phyloP scores from a whole-genome alignment of 805 yeast genomes.

The Kuraishia ogatae region DNA sequence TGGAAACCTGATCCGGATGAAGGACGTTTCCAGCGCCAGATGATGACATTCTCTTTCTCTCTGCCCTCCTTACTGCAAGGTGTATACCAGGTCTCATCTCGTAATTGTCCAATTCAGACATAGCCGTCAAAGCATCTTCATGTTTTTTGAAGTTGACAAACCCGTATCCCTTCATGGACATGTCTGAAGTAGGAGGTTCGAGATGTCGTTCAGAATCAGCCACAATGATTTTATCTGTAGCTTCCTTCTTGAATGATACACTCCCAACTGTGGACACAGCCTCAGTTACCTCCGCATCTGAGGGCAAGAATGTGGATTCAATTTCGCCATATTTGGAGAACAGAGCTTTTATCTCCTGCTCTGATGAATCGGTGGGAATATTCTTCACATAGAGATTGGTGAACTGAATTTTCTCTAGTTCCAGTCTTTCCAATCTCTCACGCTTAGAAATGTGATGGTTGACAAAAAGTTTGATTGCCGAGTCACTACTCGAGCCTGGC shows the following conservation, averaged over 20 bases:
- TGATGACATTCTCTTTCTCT: conserved; percentile 18
- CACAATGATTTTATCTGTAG: background rate
- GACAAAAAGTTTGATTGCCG: conserved; percentile 33
- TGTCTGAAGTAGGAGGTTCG: conserved; percentile 2
- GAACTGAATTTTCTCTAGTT: conserved; percentile 36
- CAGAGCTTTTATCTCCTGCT: conserved; percentile 28
- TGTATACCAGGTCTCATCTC: conserved; percentile 22
- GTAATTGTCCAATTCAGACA: conserved; percentile 37
- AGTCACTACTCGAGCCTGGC: conserved; percentile 2
- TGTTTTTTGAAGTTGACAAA: conserved; percentile 43
- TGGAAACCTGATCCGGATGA: conserved; percentile 4
- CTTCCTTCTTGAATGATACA: background rate
- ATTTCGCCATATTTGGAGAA: conserved; percentile 40
- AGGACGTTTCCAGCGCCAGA: conserved; percentile 1
- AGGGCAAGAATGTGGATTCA: conserved; percentile 45
- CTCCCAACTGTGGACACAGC: background rate
- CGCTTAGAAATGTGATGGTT: conserved; percentile 59
- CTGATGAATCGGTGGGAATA: conserved; percentile 30
- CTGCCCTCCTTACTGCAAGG: conserved; percentile 34
- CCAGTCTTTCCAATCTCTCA: conserved; percentile 44
- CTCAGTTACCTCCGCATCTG: background rate
- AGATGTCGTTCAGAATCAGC: conserved; percentile 2
- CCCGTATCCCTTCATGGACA: conserved; percentile 36
- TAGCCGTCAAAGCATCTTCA: conserved; percentile 38
- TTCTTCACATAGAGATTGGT: conserved; percentile 47